These are phyloP conservation scores for Lanmaoa rubissima DNA, from an alignment of 768 basidiomycete genomes.

Conservation along the genomic window DNA sequence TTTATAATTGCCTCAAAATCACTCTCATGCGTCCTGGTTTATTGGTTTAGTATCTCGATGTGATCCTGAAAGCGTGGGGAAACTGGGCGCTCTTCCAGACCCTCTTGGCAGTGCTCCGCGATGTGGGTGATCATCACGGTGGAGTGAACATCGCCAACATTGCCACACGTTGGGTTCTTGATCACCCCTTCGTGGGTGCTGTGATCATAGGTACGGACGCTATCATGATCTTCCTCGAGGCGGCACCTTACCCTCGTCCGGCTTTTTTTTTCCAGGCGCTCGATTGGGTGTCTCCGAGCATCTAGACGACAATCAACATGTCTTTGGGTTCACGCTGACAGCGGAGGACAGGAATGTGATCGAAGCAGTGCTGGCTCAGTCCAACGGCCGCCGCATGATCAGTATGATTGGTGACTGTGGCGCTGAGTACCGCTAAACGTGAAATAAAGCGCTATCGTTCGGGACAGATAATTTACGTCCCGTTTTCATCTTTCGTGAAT, in stretches of 20 bases:
- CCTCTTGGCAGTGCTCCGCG: conserved; percentile 55
- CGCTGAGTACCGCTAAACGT: conserved; percentile 63
- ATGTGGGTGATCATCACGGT: conserved; percentile 65
- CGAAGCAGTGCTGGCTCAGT: conserved; percentile 57
- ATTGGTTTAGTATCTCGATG: conserved; percentile 69
- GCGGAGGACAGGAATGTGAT: conserved; percentile 60
- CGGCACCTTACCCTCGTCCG: not conserved
- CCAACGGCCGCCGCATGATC: conserved; percentile 62
- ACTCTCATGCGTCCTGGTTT: not conserved
- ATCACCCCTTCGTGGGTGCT: conserved; percentile 74
- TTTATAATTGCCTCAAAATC: not conserved
- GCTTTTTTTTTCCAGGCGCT: conserved; percentile 45
- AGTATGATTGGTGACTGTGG: conserved; percentile 79
- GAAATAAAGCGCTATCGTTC: not conserved
- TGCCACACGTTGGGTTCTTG: conserved; percentile 80
- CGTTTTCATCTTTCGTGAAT: not conserved
- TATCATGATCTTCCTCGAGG: conserved; percentile 1
- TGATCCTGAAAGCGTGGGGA: conserved; percentile 80
- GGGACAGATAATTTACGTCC: not conserved
- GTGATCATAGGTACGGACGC: conserved; percentile 63
- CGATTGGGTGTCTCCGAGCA: conserved; percentile 77
- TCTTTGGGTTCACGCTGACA: conserved; percentile 57
- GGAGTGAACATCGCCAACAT: conserved; percentile 72
- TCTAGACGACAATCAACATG: conserved; percentile 61
- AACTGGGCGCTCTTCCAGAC: conserved; percentile 72